Evolutionary conservation across 2,329 filamentous ascomycete genomes (phyloP), one percentile per base, ranked within the genome.

Genomic region (Harringtonia lauricola): DNA sequence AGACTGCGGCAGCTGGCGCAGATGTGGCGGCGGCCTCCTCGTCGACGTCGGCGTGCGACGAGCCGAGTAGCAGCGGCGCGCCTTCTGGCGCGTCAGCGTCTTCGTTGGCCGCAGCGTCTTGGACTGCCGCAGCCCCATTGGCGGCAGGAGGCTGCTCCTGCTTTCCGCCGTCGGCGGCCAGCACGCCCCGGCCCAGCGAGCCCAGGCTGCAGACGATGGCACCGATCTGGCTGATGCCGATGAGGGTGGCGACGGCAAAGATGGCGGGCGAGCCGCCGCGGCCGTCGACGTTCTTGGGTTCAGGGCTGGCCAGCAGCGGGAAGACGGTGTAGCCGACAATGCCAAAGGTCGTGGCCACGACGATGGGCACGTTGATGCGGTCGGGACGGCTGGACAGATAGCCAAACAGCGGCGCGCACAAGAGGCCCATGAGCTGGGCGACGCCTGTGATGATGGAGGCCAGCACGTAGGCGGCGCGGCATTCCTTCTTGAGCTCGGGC

Each of bases 161-260:
- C n/a, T n/a, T 7, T 4, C 5, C 18, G 56, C 66, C 52, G 38
- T 74, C 71, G 2, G 64, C 66, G 6, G 67, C 65, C 19, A 94
- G 68, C 19, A 96, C 82, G 4, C 88, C 89, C 15, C 79, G 79
- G 31, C 87, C 87, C 3, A 98, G 72, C 1, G 92, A 78, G 1
- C 86, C 88, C n/a, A 98, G 73, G 51, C 86, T 94, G 64, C 89
- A 95, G 1, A 98, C 92, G 47, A 98, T 96, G 12, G 88, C 84
- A 2, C 90, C 92, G 49, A 98, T 96, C 62, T 98, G 92, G 55
- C 86, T 94, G 56, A 95, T 77, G 14, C 92, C 92, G 33, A 96
- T 78, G 17, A 95, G 64, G 0, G 82, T 76, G 35, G 88, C 86
- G 15, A 90, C 74, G 13, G 89, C 51, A 57, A 94, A 88, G 15